Evolutionary conservation across 352 stramenopile species (phyloP).

Genomic region (Phytophthora kernoviae): DNA sequence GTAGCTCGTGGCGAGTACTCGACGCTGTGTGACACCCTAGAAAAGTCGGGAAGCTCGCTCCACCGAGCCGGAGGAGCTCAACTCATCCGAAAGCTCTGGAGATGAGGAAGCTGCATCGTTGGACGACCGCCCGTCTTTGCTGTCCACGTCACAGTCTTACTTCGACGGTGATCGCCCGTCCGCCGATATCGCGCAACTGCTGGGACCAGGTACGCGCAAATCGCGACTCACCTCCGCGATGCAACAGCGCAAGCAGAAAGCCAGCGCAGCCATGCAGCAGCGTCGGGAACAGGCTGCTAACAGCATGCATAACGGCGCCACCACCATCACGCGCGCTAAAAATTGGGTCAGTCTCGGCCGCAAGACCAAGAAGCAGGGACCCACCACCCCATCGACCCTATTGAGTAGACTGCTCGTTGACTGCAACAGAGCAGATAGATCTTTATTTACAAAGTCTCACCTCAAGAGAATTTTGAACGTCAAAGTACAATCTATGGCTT

Average conservation of each 20-base stretch:
- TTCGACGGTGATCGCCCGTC: constrained; percentile 54
- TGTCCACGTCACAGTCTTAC: constrained; percentile 31
- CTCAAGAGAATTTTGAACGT: constrained; percentile 1
- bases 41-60: constrained; percentile 54
- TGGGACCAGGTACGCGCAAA: constrained; percentile 31
- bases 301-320: constrained; percentile 18
- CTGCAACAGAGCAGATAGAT: constrained; percentile 3
- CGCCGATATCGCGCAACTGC: constrained; percentile 47
- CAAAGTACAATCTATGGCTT: too few species aligned
- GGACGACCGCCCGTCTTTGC: constrained; percentile 37
- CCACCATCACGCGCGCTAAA: constrained; percentile 34
- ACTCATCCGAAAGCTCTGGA: constrained; percentile 41
- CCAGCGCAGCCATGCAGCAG: constrained; percentile 25
- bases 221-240: constrained; percentile 35
- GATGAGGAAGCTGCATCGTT: constrained; percentile 35
- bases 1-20: constrained; percentile 45
- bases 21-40: constrained; percentile 49
- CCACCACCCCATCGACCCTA: constrained; percentile 31
- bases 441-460: constrained; percentile 4
- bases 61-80: constrained; percentile 51
- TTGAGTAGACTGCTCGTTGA: constrained; percentile 23
- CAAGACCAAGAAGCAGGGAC: constrained; percentile 22
- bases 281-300: constrained; percentile 23
- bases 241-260: constrained; percentile 38
- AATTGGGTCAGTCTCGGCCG: constrained; percentile 35